Conservation (phyloP, 495 filamentous ascomycete species). For the Aspergillus wentii region DNA sequence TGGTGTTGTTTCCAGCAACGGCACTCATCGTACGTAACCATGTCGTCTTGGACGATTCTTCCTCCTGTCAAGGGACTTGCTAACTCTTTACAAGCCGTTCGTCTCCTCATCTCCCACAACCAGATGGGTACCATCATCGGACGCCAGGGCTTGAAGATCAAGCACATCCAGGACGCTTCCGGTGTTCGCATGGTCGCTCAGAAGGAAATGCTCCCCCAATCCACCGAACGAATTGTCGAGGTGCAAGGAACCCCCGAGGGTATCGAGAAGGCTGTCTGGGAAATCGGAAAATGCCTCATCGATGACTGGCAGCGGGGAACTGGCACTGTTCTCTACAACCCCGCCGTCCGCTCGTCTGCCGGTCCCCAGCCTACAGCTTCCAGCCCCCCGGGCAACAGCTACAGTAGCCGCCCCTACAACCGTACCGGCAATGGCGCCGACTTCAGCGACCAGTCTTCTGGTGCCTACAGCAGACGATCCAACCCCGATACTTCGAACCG, state of each 20-base stretch:
- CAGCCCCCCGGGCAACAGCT: constrained; percentile 39
- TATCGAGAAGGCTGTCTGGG: constrained; percentile 93
- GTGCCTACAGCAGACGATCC: constrained; percentile 67
- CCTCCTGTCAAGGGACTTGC: constrained; percentile 9
- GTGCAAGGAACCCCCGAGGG: constrained; percentile 90
- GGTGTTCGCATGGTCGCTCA: constrained; percentile 98
- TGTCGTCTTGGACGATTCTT: neutral
- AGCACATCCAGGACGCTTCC: constrained; percentile 96
- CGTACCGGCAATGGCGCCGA: constrained; percentile 95
- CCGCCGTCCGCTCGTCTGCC: constrained; percentile 76
- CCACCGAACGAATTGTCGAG: constrained; percentile 97
- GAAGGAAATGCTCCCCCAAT: constrained; percentile 99
- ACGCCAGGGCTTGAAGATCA: constrained; percentile 93
- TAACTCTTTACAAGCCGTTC: constrained; percentile 66
- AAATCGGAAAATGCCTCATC: constrained; percentile 97
- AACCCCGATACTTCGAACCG: constrained; percentile 70
- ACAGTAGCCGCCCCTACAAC: constrained; percentile 71
- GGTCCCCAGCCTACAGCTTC: constrained; percentile 25
- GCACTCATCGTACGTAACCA: constrained; percentile 81
- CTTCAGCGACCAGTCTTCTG: constrained; percentile 75
- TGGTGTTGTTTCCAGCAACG: constrained; percentile 73
- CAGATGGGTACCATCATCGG: constrained; percentile 99
- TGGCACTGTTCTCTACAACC: constrained; percentile 95
- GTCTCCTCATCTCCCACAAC: constrained; percentile 96
- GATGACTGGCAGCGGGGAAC: constrained; percentile 97